Conservation (phyloP, 306 rosid genomes). For the Vigna trinervia region DNA sequence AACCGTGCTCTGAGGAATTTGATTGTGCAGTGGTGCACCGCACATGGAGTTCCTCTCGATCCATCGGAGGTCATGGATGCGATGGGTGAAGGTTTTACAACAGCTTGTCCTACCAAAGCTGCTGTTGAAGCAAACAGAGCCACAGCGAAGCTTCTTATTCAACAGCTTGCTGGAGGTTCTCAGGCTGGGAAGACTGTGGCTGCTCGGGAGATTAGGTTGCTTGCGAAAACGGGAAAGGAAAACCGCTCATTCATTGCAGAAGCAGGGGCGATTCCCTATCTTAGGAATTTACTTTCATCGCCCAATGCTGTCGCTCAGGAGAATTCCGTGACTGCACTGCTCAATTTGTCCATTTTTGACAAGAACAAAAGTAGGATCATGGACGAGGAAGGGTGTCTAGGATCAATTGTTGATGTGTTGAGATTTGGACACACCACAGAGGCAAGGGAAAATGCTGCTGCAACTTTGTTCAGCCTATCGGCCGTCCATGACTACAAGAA, state of each 20-base stretch:
- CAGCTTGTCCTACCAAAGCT: slow-evolving; percentile 75
- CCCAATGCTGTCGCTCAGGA: slow-evolving; percentile 81
- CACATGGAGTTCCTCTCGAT: slow-evolving; percentile 83
- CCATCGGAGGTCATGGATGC: slow-evolving; percentile 62
- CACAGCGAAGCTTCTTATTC: slow-evolving; percentile 71
- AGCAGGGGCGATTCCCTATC: slow-evolving; percentile 93
- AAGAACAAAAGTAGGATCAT: slow-evolving; percentile 85
- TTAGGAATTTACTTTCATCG: slow-evolving; percentile 67
- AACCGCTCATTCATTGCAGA: slow-evolving; percentile 92
- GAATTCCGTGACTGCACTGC: slow-evolving; percentile 95
- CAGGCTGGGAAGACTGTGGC: slow-evolving; percentile 72
- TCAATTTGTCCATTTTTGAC: slow-evolving; percentile 84
- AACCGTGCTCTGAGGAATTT: slow-evolving; percentile 85
- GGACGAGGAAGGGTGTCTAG: slow-evolving; percentile 79
- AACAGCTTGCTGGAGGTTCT: slow-evolving; percentile 70
- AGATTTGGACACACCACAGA: slow-evolving; percentile 87
- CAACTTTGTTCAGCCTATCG: slow-evolving; percentile 93
- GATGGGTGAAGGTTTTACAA: slow-evolving; percentile 57
- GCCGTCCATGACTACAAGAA: slow-evolving; percentile 90
- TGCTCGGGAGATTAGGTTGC: slow-evolving; percentile 87
- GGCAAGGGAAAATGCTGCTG: slow-evolving; percentile 96
- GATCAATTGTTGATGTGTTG: slow-evolving; percentile 75
- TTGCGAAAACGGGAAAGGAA: slow-evolving; percentile 87
- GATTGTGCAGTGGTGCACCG: slow-evolving; percentile 84
- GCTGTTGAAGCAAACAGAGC: slow-evolving; percentile 81